Percentiles rank a stretch among this genome's conserved stretches.
Evolutionary conservation across 2,329 filamentous ascomycete genomes (phyloP).

Genomic region (Colletotrichum lentis): DNA sequence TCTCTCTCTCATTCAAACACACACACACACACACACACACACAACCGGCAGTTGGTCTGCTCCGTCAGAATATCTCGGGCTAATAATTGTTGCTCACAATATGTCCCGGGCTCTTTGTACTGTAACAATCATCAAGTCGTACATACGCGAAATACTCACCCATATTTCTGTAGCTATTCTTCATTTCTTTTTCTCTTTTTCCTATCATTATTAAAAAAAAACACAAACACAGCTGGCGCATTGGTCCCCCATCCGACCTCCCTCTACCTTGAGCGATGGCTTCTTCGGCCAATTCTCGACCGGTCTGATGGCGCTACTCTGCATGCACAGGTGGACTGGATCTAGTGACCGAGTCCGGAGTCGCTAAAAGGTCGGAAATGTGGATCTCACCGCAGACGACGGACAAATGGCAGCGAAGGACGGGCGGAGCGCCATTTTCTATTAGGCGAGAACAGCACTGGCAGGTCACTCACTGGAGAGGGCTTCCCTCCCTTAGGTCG

Average conservation of each 20-base stretch:
- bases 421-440: constrained; percentile 24
- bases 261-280: not conserved
- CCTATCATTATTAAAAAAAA: too few relatives aligned
- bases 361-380: constrained; percentile 21
- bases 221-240: too few relatives aligned
- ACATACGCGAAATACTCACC: too few relatives aligned
- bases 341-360: constrained; percentile 30
- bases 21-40: too few relatives aligned
- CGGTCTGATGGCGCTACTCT: not conserved
- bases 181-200: too few relatives aligned
- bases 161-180: too few relatives aligned
- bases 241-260: too few relatives aligned
- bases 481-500: constrained; percentile 10
- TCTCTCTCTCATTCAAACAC: too few relatives aligned
- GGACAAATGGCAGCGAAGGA: not conserved
- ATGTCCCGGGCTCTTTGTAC: too few relatives aligned
- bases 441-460: constrained; percentile 28
- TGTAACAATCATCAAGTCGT: too few relatives aligned
- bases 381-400: constrained; percentile 24
- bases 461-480: not conserved
- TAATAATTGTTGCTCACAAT: too few relatives aligned
- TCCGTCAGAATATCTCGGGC: not conserved
- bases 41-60: not conserved
- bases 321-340: not conserved
- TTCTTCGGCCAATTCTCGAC: not conserved